Percentiles rank a stretch among this genome's conserved stretches.
Evolutionary conservation across 208 protist species (phyloP).

Genomic region (Leishmania turanica): DNA sequence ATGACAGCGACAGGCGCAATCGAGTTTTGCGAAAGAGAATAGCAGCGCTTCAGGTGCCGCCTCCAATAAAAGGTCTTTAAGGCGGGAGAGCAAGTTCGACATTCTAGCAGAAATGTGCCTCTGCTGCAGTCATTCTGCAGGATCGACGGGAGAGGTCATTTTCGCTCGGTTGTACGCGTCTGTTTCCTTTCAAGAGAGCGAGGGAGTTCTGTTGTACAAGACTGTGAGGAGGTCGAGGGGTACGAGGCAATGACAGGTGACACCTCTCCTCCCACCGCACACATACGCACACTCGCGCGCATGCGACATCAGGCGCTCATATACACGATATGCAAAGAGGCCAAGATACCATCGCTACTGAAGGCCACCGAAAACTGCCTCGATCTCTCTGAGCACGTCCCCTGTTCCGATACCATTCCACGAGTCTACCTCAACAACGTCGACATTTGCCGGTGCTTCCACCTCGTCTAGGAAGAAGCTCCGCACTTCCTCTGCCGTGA

Average conservation of each 20-base stretch:
- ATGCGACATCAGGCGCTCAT: neutral
- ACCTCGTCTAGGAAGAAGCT: constrained; percentile 34
- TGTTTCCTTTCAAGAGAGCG: neutral
- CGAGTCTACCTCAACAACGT: constrained; percentile 64
- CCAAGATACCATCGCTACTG: constrained; percentile 3
- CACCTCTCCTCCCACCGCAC: neutral
- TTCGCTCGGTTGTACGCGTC: neutral
- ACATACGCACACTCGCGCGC: neutral
- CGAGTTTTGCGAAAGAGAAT: neutral
- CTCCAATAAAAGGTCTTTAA: neutral
- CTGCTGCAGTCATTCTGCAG: neutral
- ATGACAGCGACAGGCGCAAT: neutral
- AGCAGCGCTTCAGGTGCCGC: neutral
- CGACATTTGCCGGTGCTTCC: neutral
- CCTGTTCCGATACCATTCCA: constrained; percentile 78
- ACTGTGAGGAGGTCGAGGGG: neutral
- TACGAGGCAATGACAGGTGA: neutral
- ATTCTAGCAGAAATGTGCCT: neutral
- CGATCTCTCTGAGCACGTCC: constrained; percentile 30
- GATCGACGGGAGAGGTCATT: too few relatives aligned
- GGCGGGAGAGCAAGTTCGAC: neutral
- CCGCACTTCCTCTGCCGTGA: constrained; percentile 47
- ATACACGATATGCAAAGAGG: neutral
- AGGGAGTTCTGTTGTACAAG: neutral
- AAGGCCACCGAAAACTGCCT: neutral